Percentiles rank a stretch among this genome's conserved stretches.
Conservation (phyloP, 192 early-diverging fungal genomes). For the Funneliformis geosporum region DNA sequence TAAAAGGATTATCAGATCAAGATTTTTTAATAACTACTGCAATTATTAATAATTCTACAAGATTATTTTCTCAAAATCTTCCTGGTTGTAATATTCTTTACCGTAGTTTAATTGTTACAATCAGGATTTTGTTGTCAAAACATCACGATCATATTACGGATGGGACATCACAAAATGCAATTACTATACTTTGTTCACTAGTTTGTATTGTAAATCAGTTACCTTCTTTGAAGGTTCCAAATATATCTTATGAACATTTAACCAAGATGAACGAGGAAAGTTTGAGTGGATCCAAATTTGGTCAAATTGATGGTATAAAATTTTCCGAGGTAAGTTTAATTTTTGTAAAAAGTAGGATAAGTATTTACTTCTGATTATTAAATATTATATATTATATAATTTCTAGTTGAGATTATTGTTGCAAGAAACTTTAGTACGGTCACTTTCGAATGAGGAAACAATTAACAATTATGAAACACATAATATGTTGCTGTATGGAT, state of each 20-base stretch:
- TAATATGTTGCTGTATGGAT: slow-evolving; percentile 44
- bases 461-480: slow-evolving; percentile 39
- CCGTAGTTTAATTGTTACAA: slow-evolving; percentile 61
- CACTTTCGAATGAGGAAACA: slow-evolving; percentile 31
- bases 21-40: slow-evolving; percentile 61
- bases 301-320: not conserved
- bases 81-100: slow-evolving; percentile 72
- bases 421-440: slow-evolving; percentile 36
- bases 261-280: not conserved
- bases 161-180: slow-evolving; percentile 45
- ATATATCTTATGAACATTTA: slow-evolving; percentile 23
- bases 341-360: not conserved
- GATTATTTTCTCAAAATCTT: slow-evolving; percentile 65
- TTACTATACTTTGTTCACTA: slow-evolving; percentile 48
- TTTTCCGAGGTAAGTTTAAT: slow-evolving; percentile 6
- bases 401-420: slow-evolving; percentile 40
- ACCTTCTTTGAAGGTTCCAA: slow-evolving; percentile 24
- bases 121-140: slow-evolving; percentile 58
- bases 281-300: not conserved
- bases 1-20: slow-evolving; percentile 55
- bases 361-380: not conserved
- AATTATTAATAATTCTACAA: slow-evolving; percentile 68
- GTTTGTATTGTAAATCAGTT: slow-evolving; percentile 40
- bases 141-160: slow-evolving; percentile 37
- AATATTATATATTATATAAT: not conserved